phyloP scores from a whole-genome alignment of 352 stramenopile species.

The Phytophthora cryptogea region DNA sequence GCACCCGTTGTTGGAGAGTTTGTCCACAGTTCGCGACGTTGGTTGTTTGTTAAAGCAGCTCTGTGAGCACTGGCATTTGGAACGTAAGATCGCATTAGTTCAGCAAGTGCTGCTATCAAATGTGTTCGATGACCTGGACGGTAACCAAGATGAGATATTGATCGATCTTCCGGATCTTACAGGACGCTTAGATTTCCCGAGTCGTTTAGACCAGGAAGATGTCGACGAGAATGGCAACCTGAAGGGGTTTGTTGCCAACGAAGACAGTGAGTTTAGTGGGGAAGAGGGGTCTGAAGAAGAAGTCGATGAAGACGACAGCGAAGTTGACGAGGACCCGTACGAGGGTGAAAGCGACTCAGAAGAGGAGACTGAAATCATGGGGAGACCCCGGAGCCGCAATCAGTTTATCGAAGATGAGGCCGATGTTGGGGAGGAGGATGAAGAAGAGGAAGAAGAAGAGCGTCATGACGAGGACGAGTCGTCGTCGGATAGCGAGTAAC shows the following conservation, averaged over 20 bases:
- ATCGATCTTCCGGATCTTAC: slow-evolving; percentile 58
- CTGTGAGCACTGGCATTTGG: slow-evolving; percentile 66
- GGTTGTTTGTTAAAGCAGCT: slow-evolving; percentile 63
- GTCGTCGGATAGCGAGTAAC: slow-evolving; percentile 38
- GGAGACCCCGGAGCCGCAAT: slow-evolving; percentile 37
- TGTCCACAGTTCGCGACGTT: slow-evolving; percentile 73
- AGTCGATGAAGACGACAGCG: slow-evolving; percentile 45
- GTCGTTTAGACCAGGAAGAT: slow-evolving; percentile 78
- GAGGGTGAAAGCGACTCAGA: slow-evolving; percentile 76
- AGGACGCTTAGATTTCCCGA: slow-evolving; percentile 78
- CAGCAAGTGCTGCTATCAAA: slow-evolving; percentile 76
- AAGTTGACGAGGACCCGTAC: slow-evolving; percentile 45
- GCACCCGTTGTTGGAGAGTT: slow-evolving; percentile 69
- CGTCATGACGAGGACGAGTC: slow-evolving; percentile 17
- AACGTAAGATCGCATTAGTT: slow-evolving; percentile 61
- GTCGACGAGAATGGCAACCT: slow-evolving; percentile 85
- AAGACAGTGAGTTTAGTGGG: slow-evolving; percentile 72
- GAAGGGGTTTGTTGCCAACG: slow-evolving; percentile 63
- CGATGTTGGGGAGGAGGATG: slow-evolving; percentile 65
- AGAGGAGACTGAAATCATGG: slow-evolving; percentile 47
- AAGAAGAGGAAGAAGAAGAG: slow-evolving; percentile 42
- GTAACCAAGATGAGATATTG: slow-evolving; percentile 76
- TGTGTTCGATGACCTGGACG: slow-evolving; percentile 86
- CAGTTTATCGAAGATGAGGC: slow-evolving; percentile 85
- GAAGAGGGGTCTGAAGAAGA: slow-evolving; percentile 47